phyloP scores from a whole-genome alignment of 768 basidiomycete genomes.

The Panaeolus papilionaceus region DNA sequence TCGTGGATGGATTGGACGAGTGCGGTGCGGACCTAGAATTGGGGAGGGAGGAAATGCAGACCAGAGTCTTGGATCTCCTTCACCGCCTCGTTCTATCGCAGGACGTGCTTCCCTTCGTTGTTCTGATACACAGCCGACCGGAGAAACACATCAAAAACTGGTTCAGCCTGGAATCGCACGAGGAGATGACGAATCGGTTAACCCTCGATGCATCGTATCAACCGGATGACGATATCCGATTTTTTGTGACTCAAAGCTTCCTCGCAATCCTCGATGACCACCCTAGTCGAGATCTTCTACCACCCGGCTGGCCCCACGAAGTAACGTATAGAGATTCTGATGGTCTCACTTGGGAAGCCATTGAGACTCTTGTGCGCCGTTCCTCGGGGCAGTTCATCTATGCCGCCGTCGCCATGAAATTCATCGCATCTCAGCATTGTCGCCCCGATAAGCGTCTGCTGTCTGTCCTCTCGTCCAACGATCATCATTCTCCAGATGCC shows the following conservation, averaged over 20 bases:
- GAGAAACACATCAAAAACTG: slow-evolving; percentile 15
- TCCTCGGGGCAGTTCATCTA: slow-evolving; percentile 22
- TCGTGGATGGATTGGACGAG: slow-evolving; percentile 19
- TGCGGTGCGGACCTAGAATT: not conserved
- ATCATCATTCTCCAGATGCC: slow-evolving; percentile 9
- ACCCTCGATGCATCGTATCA: slow-evolving; percentile 18
- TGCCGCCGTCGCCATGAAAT: slow-evolving; percentile 17
- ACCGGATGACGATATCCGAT: slow-evolving; percentile 19
- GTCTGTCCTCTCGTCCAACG: too few species aligned
- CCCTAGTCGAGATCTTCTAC: slow-evolving; percentile 4
- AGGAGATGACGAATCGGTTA: not conserved
- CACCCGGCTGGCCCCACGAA: slow-evolving; percentile 16
- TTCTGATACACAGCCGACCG: slow-evolving; percentile 25
- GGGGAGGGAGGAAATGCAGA: not conserved
- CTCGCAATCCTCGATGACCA: not conserved
- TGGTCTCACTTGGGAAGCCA: not conserved
- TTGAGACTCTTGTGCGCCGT: slow-evolving; percentile 14
- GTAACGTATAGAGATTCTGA: not conserved
- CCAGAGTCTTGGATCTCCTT: not conserved
- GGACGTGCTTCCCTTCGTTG: not conserved
- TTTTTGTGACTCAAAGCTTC: slow-evolving; percentile 8
- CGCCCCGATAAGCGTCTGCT: not conserved
- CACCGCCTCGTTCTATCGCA: not conserved
- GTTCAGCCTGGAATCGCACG: slow-evolving; percentile 9
- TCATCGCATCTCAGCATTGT: slow-evolving; percentile 12